A percentile compares a stretch with the other conserved stretches of the same genome.
phyloP scores from a whole-genome alignment of 2,329 filamentous ascomycete species.

The Penicillium frequentans region DNA sequence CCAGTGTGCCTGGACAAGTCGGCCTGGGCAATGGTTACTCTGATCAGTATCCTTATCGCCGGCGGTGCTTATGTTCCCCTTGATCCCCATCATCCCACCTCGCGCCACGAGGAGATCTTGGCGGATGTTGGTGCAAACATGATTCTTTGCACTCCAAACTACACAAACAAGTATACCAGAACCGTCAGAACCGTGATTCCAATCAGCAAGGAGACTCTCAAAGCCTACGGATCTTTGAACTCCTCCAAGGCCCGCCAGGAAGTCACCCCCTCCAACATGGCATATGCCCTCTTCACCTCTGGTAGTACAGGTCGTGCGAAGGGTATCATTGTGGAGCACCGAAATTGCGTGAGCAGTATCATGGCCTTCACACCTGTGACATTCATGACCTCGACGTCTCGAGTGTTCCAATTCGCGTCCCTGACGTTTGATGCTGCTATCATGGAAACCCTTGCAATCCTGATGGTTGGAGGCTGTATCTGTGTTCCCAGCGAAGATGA shows the following conservation, averaged over 20 bases:
- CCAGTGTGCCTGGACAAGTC: slow-evolving; percentile 38
- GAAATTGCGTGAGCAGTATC: slow-evolving; percentile 33
- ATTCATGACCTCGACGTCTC: slow-evolving; percentile 22
- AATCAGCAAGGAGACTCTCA: slow-evolving; percentile 34
- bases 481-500: slow-evolving; percentile 50
- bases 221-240: slow-evolving; percentile 24
- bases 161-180: slow-evolving; percentile 29
- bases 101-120: slow-evolving; percentile 34
- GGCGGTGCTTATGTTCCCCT: slow-evolving; percentile 37
- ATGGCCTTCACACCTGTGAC: slow-evolving; percentile 31
- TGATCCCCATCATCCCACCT: slow-evolving; percentile 36
- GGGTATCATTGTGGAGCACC: slow-evolving; percentile 38
- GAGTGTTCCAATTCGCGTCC: slow-evolving; percentile 47
- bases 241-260: neutral
- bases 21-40: slow-evolving; percentile 33
- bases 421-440: slow-evolving; percentile 49
- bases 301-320: slow-evolving; percentile 40
- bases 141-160: slow-evolving; percentile 34
- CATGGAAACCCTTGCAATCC: slow-evolving; percentile 39
- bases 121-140: slow-evolving; percentile 32
- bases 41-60: slow-evolving; percentile 34
- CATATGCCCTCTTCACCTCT: slow-evolving; percentile 39
- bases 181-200: slow-evolving; percentile 32
- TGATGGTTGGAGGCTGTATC: slow-evolving; percentile 47
- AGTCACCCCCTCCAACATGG: slow-evolving; percentile 28